Percentiles rank a stretch among this genome's conserved stretches.
Evolutionary conservation across 495 filamentous ascomycete species (phyloP).

Genomic region (Neurospora tetrasperma): DNA sequence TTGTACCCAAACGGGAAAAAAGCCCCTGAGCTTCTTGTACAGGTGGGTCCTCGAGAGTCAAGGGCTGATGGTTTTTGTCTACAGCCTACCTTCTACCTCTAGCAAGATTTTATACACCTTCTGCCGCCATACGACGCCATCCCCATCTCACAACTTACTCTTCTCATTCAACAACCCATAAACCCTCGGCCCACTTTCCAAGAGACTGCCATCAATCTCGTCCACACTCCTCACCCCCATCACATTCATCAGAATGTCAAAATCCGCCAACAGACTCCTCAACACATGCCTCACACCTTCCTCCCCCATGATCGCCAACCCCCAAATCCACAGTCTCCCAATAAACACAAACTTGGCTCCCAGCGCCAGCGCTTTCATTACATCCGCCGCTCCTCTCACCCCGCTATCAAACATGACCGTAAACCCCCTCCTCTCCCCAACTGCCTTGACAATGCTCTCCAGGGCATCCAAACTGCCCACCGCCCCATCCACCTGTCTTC

Average conservation of each 20-base stretch:
- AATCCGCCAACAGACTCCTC: constrained; percentile 46
- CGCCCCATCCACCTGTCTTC: constrained; percentile 38
- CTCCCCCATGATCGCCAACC: constrained; percentile 42
- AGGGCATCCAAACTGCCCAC: constrained; percentile 33
- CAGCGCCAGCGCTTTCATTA: constrained; percentile 41
- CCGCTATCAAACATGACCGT: constrained; percentile 42
- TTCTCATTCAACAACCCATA: not conserved
- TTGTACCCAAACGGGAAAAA: not conserved
- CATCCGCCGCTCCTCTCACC: constrained; percentile 38
- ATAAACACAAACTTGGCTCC: constrained; percentile 44
- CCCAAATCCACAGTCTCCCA: constrained; percentile 41
- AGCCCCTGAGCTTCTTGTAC: not conserved
- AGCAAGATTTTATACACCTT: not conserved
- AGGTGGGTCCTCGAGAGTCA: not conserved
- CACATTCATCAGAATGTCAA: constrained; percentile 51
- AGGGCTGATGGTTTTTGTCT: too few relatives aligned
- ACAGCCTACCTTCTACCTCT: not conserved
- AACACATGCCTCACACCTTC: constrained; percentile 49
- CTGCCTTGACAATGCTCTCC: constrained; percentile 38
- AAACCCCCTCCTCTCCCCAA: constrained; percentile 30
- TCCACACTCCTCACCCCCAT: constrained; percentile 43
- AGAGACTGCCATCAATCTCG: constrained; percentile 40
- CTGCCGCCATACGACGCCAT: not conserved
- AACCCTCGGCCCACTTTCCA: constrained; percentile 25
- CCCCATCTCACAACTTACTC: constrained; percentile 1